A percentile compares a stretch with the other conserved stretches of the same genome.
Evolutionary conservation across 108 stramenopile genomes (phyloP).

Genomic region (Cyclotella cryptica): DNA sequence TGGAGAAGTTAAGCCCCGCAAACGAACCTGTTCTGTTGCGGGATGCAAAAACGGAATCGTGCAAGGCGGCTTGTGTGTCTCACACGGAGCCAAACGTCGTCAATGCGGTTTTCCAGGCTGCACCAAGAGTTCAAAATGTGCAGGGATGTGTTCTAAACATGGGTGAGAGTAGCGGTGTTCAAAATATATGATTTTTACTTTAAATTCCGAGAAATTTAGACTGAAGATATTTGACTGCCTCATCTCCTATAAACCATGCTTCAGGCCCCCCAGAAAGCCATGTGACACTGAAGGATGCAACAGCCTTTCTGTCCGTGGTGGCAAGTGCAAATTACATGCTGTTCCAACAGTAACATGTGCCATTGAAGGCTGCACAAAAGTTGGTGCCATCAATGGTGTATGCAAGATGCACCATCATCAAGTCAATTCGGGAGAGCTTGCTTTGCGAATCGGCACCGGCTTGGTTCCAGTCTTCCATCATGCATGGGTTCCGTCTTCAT

Average conservation of each 20-base stretch:
- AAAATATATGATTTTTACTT: not conserved
- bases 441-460: too few relatives aligned
- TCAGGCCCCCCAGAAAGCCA: not conserved
- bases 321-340: not conserved
- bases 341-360: not conserved
- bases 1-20: not conserved
- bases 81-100: conserved; percentile 27
- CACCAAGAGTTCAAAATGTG: conserved; percentile 9
- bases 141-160: conserved; percentile 20
- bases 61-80: conserved; percentile 23
- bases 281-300: not conserved
- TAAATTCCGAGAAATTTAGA: not conserved
- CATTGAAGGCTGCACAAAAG: not conserved
- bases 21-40: conserved; percentile 10
- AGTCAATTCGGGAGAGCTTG: too few relatives aligned
- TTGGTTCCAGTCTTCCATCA: too few relatives aligned
- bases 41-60: conserved; percentile 26
- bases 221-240: not conserved
- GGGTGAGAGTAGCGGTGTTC: conserved; percentile 6
- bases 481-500: not conserved
- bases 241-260: not conserved
- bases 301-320: not conserved
- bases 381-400: not conserved
- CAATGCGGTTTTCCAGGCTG: conserved; percentile 20
- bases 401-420: not conserved